Base-by-base conservation (phyloP, 805 yeast genomes). In the Starmerella riodocensis region DNA sequence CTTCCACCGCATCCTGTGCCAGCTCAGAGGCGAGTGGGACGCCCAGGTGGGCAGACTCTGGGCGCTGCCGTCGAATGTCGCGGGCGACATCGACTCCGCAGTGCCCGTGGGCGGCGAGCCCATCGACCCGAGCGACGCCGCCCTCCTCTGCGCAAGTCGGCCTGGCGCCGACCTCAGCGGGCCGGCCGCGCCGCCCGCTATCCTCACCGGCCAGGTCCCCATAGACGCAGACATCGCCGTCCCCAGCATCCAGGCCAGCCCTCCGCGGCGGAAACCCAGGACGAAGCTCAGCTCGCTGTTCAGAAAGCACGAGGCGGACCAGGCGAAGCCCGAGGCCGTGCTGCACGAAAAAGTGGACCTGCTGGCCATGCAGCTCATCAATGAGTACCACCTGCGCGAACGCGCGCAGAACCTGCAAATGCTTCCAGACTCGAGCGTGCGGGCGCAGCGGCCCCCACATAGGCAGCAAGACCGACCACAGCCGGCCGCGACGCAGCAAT, bases 11-110 rank as follows among this genome's bases (percentile, higher is more conserved):
- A 62, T 69, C 13, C 46, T 72, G 14, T 53, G 60, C 8, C 73
- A 63, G 41, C 51, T 74, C 41, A 70, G 73, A 46, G 64, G 64
- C 46, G 56, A 62, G 8, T 74, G 79, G 79, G 58, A 68, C 21
- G 43, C 54, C 18, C 49, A 60, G 18, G 54, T 64, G 27, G 49
- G 55, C 38, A 52, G 56, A 41, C 56, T 55, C 43, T 59, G 69
- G 55, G 51, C 51, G 31, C 43, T 51, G 31, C 38, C 45, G 9
- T 24, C 30, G 16, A 42, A 29, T 14, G 34, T 37, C 5, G 35
- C 22, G 29, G 36, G 52, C 45, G 24, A 36, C 35, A 25, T 45
- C 48, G 42, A 54, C 52, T 19, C 27, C 25, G 55, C 53, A 0
- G 49, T 53, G 8, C 51, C 50, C 20, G 52, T 57, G 7, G 64